Evolutionary conservation across 2,329 filamentous ascomycete species (phyloP).

Genomic region (Didymella lethalis): DNA sequence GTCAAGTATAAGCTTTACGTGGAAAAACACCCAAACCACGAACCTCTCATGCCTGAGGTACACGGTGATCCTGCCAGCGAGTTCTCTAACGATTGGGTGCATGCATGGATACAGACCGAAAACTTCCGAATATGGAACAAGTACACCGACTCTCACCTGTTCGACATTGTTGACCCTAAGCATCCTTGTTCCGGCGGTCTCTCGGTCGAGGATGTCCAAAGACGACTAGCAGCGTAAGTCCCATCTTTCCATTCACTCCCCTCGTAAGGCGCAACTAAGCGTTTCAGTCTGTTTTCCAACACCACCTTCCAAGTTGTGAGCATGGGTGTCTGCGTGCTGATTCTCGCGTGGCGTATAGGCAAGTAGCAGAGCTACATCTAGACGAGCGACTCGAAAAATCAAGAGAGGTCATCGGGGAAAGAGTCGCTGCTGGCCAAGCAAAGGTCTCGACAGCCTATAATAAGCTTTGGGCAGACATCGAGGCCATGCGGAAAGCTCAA

Average conservation of each 20-base stretch:
- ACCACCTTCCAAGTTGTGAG: constrained; percentile 41
- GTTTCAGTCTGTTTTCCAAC: constrained; percentile 41
- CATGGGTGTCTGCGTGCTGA: constrained; percentile 47
- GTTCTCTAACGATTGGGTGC: constrained; percentile 83
- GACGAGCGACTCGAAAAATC: constrained; percentile 88
- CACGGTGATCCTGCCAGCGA: constrained; percentile 87
- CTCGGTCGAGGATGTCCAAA: constrained; percentile 92
- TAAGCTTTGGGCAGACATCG: constrained; percentile 89
- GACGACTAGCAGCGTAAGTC: constrained; percentile 75
- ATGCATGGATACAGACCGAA: constrained; percentile 86
- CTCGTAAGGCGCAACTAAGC: constrained; percentile 35
- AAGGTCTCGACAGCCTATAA: constrained; percentile 89
- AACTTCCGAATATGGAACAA: constrained; percentile 90
- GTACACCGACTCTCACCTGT: constrained; percentile 78
- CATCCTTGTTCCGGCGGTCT: constrained; percentile 94
- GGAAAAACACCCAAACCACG: constrained; percentile 57
- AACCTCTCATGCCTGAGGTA: constrained; percentile 67
- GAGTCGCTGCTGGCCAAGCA: constrained; percentile 85
- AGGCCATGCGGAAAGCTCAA: constrained; percentile 78
- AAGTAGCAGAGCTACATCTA: constrained; percentile 91
- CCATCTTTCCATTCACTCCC: constrained; percentile 19
- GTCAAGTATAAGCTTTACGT: constrained; percentile 79
- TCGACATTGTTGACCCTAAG: constrained; percentile 90
- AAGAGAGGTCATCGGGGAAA: constrained; percentile 84
- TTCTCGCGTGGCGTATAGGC: constrained; percentile 55